These are phyloP conservation scores for Lentinula boryana DNA, from an alignment of 768 basidiomycete genomes.

Conservation along the genomic window DNA sequence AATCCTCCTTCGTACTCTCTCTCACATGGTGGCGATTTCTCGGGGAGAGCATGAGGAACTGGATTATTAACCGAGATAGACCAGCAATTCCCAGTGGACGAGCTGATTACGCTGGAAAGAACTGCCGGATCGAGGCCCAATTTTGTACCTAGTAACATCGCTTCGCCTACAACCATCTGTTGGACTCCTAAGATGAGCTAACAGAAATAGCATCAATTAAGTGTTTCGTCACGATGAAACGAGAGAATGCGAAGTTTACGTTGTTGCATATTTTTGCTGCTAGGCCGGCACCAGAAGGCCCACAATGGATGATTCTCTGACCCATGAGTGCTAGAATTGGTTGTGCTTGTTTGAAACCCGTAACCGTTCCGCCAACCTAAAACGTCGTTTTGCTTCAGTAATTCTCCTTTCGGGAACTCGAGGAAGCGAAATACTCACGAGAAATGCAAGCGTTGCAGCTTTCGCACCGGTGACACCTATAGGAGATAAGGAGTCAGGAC, in stretches of 20 bases:
- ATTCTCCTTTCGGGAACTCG: neutral
- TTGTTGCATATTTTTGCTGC: constrained; percentile 94
- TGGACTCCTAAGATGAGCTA: constrained; percentile 67
- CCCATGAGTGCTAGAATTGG: constrained; percentile 74
- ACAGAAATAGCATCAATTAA: constrained; percentile 13
- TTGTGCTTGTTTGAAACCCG: constrained; percentile 49
- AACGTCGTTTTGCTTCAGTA: neutral
- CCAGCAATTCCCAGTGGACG: constrained; percentile 80
- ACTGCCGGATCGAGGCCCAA: constrained; percentile 75
- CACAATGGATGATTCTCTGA: constrained; percentile 76
- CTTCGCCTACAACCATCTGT: constrained; percentile 83
- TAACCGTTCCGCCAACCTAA: constrained; percentile 52
- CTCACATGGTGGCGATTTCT: constrained; percentile 76
- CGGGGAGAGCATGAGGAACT: constrained; percentile 66
- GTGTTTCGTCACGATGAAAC: neutral
- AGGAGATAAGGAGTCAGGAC: neutral
- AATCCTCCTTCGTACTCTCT: constrained; percentile 83
- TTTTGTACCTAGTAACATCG: constrained; percentile 80
- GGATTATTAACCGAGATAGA: constrained; percentile 84
- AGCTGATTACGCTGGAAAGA: constrained; percentile 81
- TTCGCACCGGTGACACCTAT: constrained; percentile 81
- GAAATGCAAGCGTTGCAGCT: constrained; percentile 84
- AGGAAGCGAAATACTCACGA: constrained; percentile 38
- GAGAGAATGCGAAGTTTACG: constrained; percentile 26
- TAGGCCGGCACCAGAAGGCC: constrained; percentile 73